Conservation (phyloP, 768 basidiomycete genomes). For the Collybiopsis luxurians region DNA sequence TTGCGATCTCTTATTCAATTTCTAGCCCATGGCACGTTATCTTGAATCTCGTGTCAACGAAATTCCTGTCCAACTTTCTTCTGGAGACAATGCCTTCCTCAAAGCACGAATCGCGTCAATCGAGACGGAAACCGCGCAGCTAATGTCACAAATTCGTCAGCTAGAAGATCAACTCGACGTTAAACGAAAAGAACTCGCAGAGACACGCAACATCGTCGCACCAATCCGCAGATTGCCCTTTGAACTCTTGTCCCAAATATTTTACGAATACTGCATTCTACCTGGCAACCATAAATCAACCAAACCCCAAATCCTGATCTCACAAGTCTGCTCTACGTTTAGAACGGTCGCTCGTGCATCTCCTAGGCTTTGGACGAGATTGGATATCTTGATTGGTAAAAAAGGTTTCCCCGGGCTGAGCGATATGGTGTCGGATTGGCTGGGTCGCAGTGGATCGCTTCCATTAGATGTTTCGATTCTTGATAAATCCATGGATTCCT, state of each 20-base stretch:
- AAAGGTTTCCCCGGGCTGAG: neutral
- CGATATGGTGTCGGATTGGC: neutral
- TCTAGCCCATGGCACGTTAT: neutral
- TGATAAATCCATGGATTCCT: neutral
- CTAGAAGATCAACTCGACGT: neutral
- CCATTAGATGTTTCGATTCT: neutral
- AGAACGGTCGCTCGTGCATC: neutral
- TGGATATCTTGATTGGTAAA: neutral
- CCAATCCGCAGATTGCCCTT: conserved; percentile 3
- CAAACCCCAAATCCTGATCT: neutral
- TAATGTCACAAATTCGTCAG: neutral
- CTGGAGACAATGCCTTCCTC: neutral
- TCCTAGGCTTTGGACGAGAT: neutral
- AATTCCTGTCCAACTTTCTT: neutral
- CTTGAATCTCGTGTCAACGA: neutral
- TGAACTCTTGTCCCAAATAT: conserved; percentile 1
- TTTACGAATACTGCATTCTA: neutral
- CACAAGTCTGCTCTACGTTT: neutral
- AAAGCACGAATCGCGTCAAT: neutral
- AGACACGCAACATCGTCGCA: neutral
- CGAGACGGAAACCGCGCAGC: neutral
- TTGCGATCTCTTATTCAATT: too few species aligned
- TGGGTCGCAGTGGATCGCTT: neutral
- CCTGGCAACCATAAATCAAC: neutral
- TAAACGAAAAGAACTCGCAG: neutral